A percentile compares a stretch with the other conserved stretches of the same genome.
Conservation (phyloP, 208 protist species). For the Balamuthia mandrillaris region DNA sequence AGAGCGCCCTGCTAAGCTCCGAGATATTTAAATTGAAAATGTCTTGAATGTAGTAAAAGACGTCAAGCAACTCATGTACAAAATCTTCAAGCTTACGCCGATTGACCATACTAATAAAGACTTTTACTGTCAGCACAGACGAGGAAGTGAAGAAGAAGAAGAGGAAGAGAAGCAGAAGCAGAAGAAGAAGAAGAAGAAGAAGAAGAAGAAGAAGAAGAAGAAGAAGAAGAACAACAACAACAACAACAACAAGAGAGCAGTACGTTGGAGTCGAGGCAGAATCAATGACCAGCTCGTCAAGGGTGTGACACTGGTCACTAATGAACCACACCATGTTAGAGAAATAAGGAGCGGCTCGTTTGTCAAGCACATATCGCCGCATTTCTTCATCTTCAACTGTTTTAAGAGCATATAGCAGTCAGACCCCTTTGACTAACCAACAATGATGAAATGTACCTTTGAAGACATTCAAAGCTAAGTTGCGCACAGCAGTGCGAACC, state of each 20-base stretch:
- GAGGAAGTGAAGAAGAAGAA: not conserved
- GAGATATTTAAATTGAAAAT: slow-evolving; percentile 63
- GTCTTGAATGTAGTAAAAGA: slow-evolving; percentile 77
- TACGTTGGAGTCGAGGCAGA: not conserved
- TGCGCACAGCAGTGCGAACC: slow-evolving; percentile 79
- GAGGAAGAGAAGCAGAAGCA: too few species aligned
- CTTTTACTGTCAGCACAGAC: not conserved
- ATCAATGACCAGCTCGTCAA: slow-evolving; percentile 51
- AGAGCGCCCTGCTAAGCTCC: slow-evolving; percentile 48
- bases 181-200: not conserved
- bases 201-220: not conserved
- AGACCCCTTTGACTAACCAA: not conserved
- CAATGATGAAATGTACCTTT: slow-evolving; percentile 47
- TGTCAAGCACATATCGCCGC: slow-evolving; percentile 67
- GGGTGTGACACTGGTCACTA: slow-evolving; percentile 53
- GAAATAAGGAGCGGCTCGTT: slow-evolving; percentile 74
- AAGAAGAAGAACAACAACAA: too few species aligned
- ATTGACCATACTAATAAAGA: slow-evolving; percentile 9
- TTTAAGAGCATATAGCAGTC: not conserved
- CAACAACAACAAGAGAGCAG: too few species aligned
- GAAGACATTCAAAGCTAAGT: slow-evolving; percentile 78
- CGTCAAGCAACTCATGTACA: slow-evolving; percentile 70
- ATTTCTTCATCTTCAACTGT: slow-evolving; percentile 65
- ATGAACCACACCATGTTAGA: slow-evolving; percentile 78
- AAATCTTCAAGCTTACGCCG: slow-evolving; percentile 47